Conservation (phyloP, 2,329 filamentous ascomycete genomes). For the Geosmithia morbida region DNA sequence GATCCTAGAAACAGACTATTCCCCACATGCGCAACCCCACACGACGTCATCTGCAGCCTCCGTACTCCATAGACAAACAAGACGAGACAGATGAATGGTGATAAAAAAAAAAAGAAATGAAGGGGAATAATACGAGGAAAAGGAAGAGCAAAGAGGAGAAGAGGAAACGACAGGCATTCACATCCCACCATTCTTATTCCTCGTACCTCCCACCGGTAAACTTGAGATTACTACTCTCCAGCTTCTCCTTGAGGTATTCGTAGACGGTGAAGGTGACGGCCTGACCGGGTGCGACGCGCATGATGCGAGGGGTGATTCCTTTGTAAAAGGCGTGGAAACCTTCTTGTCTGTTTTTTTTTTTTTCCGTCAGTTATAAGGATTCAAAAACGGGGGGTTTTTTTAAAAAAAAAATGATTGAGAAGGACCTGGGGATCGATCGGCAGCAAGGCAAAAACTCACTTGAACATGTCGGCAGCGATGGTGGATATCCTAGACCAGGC, state of each 20-base stretch:
- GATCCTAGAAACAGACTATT: not conserved
- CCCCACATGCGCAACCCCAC: not conserved
- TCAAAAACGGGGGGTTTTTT: not conserved
- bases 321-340: slow-evolving; percentile 95
- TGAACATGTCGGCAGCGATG: slow-evolving; percentile 78
- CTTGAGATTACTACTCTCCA: slow-evolving; percentile 53
- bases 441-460: slow-evolving; percentile 26
- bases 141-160: not conserved
- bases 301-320: slow-evolving; percentile 93
- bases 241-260: slow-evolving; percentile 58
- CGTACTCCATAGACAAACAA: not conserved
- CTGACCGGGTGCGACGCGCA: slow-evolving; percentile 94
- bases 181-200: slow-evolving; percentile 29
- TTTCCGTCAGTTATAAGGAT: not conserved
- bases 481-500: slow-evolving; percentile 63
- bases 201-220: slow-evolving; percentile 51
- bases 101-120: slow-evolving; percentile 1
- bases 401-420: too few relatives aligned
- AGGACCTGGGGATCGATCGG: not conserved
- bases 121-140: not conserved
- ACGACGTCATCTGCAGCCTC: not conserved
- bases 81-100: slow-evolving; percentile 1
- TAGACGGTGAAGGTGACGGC: slow-evolving; percentile 66
- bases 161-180: not conserved
- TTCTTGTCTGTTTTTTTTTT: slow-evolving; percentile 51